Evolutionary conservation across 257 asterid species (phyloP).

Genomic region (Gynochthodes officinalis): DNA sequence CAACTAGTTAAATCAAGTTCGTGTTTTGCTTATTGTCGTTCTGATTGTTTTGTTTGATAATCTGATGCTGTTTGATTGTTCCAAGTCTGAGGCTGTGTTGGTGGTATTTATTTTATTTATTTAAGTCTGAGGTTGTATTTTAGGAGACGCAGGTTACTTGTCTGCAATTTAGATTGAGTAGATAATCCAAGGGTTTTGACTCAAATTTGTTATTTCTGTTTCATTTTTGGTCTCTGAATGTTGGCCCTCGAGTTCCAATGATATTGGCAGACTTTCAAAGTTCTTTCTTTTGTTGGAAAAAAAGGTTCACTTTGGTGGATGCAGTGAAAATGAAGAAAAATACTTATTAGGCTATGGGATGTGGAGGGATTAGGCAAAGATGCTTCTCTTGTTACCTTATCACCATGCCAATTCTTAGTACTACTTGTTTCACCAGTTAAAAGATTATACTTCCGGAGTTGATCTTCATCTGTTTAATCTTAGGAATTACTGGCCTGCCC

Average conservation of each 20-base stretch:
- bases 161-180: not conserved
- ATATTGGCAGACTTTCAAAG: not conserved
- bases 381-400: constrained; percentile 7
- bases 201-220: not conserved
- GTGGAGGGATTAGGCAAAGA: constrained; percentile 5
- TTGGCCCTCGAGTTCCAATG: not conserved
- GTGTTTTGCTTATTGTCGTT: not conserved
- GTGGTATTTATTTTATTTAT: too few relatives aligned
- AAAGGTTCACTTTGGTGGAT: not conserved
- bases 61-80: not conserved
- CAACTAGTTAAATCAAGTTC: not conserved
- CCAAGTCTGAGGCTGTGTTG: not conserved
- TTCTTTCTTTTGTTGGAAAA: not conserved
- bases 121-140: not conserved
- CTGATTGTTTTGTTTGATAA: not conserved
- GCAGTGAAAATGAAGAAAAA: not conserved
- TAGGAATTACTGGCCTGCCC: not conserved
- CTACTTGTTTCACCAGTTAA: not conserved
- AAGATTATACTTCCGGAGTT: not conserved
- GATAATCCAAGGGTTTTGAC: not conserved
- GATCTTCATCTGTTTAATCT: not conserved
- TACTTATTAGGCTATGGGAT: constrained; percentile 1
- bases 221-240: not conserved
- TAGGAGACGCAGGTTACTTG: not conserved
- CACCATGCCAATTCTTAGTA: not conserved